phyloP scores from a whole-genome alignment of 2,329 filamentous ascomycete genomes.

The Alternaria viburni region DNA sequence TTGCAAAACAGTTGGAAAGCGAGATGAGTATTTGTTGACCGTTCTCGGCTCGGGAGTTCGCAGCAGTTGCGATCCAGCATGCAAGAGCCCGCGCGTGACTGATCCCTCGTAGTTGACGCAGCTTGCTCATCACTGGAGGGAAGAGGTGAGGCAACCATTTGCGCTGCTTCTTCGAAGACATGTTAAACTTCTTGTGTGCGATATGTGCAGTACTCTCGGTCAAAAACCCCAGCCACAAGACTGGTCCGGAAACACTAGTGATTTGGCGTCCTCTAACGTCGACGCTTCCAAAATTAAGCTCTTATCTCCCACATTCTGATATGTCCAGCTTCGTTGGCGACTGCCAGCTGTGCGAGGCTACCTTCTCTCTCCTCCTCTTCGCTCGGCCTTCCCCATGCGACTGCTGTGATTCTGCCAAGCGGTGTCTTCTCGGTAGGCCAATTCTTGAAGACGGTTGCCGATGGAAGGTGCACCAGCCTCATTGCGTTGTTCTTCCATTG shows the following conservation, averaged over 20 bases:
- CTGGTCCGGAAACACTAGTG: background rate
- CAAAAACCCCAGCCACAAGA: background rate
- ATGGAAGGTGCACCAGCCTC: conserved; percentile 85
- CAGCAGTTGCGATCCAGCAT: conserved; percentile 2
- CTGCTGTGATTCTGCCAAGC: conserved; percentile 75
- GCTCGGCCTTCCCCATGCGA: conserved; percentile 54
- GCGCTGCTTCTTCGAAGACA: background rate
- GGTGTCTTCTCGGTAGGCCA: conserved; percentile 95
- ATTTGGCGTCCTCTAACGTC: background rate
- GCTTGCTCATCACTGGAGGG: background rate
- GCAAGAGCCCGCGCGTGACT: background rate
- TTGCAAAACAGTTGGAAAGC: background rate
- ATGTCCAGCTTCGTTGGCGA: conserved; percentile 88
- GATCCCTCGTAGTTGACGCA: background rate
- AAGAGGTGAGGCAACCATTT: background rate
- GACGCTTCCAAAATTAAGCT: conserved; percentile 22
- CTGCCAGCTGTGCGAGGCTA: conserved; percentile 66
- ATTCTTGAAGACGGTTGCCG: conserved; percentile 92
- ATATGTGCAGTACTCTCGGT: background rate
- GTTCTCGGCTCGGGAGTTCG: conserved; percentile 4
- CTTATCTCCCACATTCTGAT: conserved; percentile 82
- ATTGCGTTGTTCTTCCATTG: conserved; percentile 88
- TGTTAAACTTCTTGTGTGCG: background rate
- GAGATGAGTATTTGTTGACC: background rate
- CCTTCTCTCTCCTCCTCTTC: conserved; percentile 68